Evolutionary conservation across 2,329 filamentous ascomycete genomes (phyloP), one percentile per base, ranked within the genome.

Genomic region (Emmonsia crescens): DNA sequence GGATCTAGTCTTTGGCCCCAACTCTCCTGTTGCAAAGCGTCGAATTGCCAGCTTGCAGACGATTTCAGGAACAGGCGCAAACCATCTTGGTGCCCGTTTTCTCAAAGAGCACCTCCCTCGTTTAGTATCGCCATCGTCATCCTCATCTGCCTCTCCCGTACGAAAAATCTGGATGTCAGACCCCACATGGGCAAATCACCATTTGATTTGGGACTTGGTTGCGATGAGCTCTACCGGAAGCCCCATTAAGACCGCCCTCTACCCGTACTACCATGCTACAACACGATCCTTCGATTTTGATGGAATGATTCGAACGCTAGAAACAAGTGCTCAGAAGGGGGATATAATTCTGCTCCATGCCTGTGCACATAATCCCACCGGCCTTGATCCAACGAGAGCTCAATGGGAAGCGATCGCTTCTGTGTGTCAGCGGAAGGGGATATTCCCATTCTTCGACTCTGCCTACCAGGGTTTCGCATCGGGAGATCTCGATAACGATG

Each of bases 381-480:
- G 94, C 62, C 90, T 96, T 64, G 94, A 99, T 76, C 91, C 91
- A 12, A 95, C 89, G 56, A 82, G 88, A 68, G 89, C 92, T 62
- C 93, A 99, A 78, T 99, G 94, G 94, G 89, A 87, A 75, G 84
- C 92, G 77, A 85, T 97, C 63, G 91, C 91, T 58, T 78, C 82
- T 52, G 75, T 96, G 51, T 87, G 96, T 74, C 84, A 85, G 71
- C 77, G 84, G 71, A 94, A 89, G 81, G 85, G 85, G 67, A 89
- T 96, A 75, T 96, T 97, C 78, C 93, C 93, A 68, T 96, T 97
- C 84, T 97, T 99, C 77, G 94, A 99, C 80, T 91, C 86, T 63
- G 93, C 93, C 61, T 99, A 99, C 80, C 94, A 97, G 78, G 94
- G 94, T 54, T 99, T 97, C 72, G 93, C 93, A 1, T 95, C 93